A percentile compares a stretch with the other conserved stretches of the same genome.
These are phyloP conservation scores for Monosporascus sp. DNA, from an alignment of 2,329 filamentous ascomycete genomes.

Conservation along the genomic window DNA sequence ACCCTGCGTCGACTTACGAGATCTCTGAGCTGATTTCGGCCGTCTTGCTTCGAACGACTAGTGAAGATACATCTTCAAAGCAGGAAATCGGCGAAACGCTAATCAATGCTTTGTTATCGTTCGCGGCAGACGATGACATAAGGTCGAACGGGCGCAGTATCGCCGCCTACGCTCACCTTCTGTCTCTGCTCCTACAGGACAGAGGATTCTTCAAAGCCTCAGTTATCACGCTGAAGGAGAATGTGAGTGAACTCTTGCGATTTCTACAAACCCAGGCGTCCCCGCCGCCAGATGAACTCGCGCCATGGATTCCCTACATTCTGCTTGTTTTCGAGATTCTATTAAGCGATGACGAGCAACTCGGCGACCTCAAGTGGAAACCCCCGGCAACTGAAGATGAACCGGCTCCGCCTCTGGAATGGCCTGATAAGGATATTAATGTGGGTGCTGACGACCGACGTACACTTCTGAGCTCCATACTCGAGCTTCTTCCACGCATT, in stretches of 20 bases:
- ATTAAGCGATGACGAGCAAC: constrained; percentile 82
- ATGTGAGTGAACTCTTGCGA: constrained; percentile 66
- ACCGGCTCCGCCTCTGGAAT: constrained; percentile 45
- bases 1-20: constrained; percentile 85
- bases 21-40: constrained; percentile 79
- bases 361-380: constrained; percentile 67
- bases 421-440: constrained; percentile 55
- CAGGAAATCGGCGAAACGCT: constrained; percentile 78
- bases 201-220: constrained; percentile 73
- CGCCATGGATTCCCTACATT: constrained; percentile 88
- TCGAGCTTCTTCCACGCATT: constrained; percentile 78
- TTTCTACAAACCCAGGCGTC: constrained; percentile 71
- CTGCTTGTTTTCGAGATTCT: constrained; percentile 85
- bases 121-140: constrained; percentile 54
- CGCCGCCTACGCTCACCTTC: constrained; percentile 84
- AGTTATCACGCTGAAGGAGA: constrained; percentile 67
- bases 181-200: constrained; percentile 83
- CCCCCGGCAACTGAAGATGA: constrained; percentile 46
- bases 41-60: constrained; percentile 55
- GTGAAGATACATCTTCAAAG: constrained; percentile 45
- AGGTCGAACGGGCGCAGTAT: constrained; percentile 59
- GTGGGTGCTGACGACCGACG: constrained; percentile 61
- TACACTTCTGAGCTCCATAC: constrained; percentile 68
- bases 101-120: constrained; percentile 74
- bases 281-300: constrained; percentile 68